A percentile compares a stretch with the other conserved stretches of the same genome.
Conservation (phyloP, 345 rosid genomes). For the Melaleuca alternifolia region DNA sequence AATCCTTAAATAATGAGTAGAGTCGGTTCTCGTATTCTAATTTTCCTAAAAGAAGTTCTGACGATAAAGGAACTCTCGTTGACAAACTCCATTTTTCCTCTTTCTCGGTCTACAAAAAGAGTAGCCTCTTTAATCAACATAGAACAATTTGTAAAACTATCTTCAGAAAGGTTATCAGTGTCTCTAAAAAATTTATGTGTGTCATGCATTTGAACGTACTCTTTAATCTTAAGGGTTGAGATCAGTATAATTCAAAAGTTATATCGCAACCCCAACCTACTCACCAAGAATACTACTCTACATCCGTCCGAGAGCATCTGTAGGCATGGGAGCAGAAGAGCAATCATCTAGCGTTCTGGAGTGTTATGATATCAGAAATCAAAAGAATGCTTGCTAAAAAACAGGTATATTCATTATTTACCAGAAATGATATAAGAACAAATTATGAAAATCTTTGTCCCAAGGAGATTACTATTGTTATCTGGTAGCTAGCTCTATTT, state of each 20-base stretch:
- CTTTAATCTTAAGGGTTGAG: too few relatives aligned
- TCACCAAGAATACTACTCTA: background rate
- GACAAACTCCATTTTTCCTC: too few relatives aligned
- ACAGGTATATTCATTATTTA: background rate
- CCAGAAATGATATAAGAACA: background rate
- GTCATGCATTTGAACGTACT: too few relatives aligned
- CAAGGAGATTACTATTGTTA: background rate
- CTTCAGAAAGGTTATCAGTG: too few relatives aligned
- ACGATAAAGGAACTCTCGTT: background rate
- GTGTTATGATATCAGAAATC: background rate
- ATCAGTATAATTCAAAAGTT: background rate
- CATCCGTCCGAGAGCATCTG: too few relatives aligned
- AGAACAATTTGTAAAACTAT: too few relatives aligned
- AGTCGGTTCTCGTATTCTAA: too few relatives aligned
- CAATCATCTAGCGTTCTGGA: background rate
- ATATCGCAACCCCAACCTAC: background rate
- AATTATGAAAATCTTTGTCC: background rate
- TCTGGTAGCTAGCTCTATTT: background rate
- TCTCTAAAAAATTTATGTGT: too few relatives aligned
- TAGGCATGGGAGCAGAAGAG: background rate
- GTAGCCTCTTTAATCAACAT: too few relatives aligned
- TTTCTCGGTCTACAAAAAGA: too few relatives aligned
- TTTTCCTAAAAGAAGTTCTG: background rate
- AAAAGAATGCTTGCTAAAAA: background rate
- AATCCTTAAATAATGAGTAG: background rate